Base-by-base conservation (phyloP, 2,329 filamentous ascomycete genomes). In the Hypoxylon sp. region DNA sequence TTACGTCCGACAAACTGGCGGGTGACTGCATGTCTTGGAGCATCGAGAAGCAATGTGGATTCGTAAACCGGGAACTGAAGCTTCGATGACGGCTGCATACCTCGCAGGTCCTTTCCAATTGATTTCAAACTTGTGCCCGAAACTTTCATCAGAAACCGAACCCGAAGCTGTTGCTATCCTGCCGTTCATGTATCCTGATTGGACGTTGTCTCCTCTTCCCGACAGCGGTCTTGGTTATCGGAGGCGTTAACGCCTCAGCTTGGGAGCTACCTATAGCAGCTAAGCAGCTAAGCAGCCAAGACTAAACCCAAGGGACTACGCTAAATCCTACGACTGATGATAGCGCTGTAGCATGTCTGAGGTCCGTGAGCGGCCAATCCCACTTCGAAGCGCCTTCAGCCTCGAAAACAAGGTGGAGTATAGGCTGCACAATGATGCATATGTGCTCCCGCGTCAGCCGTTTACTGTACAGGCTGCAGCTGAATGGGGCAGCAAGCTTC, bases 241-340 rank as follows among this genome's bases (percentile, higher is more conserved):
- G 31, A 66, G 33, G 55, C 60, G 59, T 46, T 69, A 57, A 48
- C 49, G 46, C 61, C 58, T 61, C 48, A 60, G 49, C 56, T 55
- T 50, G 20, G n/a, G 14, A 46, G 14, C 50, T 40, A 17, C 25
- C 25, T 27, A 27, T 27, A 27, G 31, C 6, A 11, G 42, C n/a
- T 20, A 22, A 27, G 31, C 6, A 11, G 42, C n/a, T 20, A 22
- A 46, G 22, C 20, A 53, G 65, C 62, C 50, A 53, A 55, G 66
- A 51, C 14, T 5, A 40, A n/a, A 20, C 17, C 40, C 17, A 44
- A n/a, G 40, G n/a, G 14, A 44, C n/a, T 30, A 51, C 51, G 59
- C 66, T 64, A 71, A 66, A 71, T 69, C 62, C 69, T 66, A 40
- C 65, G 54, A 66, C 66, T 61, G 68, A 61, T 59, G 62, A 68